phyloP scores from a whole-genome alignment of 208 protist species.

The Zelonia costaricensis region DNA sequence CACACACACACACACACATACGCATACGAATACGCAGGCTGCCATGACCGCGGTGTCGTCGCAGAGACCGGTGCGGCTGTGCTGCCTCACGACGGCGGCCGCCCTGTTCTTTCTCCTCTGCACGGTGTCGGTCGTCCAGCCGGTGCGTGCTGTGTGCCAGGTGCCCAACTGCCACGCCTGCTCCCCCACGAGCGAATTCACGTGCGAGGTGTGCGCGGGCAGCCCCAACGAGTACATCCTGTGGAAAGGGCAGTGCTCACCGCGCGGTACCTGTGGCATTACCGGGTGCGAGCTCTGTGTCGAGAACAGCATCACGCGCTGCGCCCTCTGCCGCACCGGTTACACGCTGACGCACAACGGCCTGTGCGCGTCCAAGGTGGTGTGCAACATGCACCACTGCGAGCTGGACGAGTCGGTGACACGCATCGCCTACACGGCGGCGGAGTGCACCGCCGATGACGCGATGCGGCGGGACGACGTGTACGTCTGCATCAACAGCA shows the following conservation, averaged over 20 bases:
- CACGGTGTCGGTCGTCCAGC: not conserved
- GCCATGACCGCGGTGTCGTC: too few species aligned
- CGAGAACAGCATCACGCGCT: conserved; percentile 8
- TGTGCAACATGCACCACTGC: conserved; percentile 19
- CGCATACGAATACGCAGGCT: too few species aligned
- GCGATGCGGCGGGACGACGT: not conserved
- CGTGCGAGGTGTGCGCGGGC: conserved; percentile 12
- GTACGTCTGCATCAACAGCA: conserved; percentile 4
- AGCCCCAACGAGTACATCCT: conserved; percentile 2
- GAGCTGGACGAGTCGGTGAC: conserved; percentile 3
- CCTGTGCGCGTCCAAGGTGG: conserved; percentile 14
- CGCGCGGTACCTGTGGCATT: conserved; percentile 16
- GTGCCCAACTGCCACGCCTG: conserved; percentile 21
- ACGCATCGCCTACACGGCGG: not conserved
- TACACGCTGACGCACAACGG: conserved; percentile 18
- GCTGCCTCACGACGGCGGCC: not conserved
- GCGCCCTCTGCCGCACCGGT: conserved; percentile 5
- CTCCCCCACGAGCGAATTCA: conserved; percentile 6
- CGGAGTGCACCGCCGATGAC: conserved; percentile 1
- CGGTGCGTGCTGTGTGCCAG: not conserved
- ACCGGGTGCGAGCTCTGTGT: conserved; percentile 13
- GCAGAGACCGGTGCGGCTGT: not conserved
- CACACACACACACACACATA: too few species aligned
- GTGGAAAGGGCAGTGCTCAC: conserved; percentile 13
- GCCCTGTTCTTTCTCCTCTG: not conserved